A percentile compares a stretch with the other conserved stretches of the same genome.
phyloP scores from a whole-genome alignment of 2,329 filamentous ascomycete species.

The Venturia aucupariae region DNA sequence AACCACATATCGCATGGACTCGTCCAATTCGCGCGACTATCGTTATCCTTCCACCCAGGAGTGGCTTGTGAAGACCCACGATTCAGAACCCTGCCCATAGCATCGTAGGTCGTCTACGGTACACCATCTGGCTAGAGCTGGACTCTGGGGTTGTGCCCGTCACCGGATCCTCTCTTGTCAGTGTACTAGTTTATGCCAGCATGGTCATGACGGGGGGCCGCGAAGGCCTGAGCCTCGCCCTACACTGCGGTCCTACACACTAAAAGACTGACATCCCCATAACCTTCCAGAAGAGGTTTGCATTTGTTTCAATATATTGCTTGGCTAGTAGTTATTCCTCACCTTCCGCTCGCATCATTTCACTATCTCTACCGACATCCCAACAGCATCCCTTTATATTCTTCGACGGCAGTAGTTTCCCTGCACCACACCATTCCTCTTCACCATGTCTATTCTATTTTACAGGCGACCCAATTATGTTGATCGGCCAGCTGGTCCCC shows the following conservation, averaged over 20 bases:
- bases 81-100: background rate
- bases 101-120: background rate
- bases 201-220: background rate
- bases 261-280: background rate
- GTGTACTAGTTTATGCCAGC: background rate
- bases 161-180: background rate
- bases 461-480: constrained; percentile 17
- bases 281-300: background rate
- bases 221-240: background rate
- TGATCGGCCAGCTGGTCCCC: constrained; percentile 11
- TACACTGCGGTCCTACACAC: background rate
- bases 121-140: background rate
- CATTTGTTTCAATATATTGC: background rate
- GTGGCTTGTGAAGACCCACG: background rate
- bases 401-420: background rate
- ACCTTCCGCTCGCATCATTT: background rate
- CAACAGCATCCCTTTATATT: background rate
- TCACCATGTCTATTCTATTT: constrained; percentile 17
- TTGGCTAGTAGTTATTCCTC: background rate
- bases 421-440: background rate
- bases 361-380: background rate
- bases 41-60: background rate
- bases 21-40: background rate
- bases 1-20: background rate
- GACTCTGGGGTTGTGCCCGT: background rate